phyloP scores from a whole-genome alignment of 805 yeast species.

The Candida alai region DNA sequence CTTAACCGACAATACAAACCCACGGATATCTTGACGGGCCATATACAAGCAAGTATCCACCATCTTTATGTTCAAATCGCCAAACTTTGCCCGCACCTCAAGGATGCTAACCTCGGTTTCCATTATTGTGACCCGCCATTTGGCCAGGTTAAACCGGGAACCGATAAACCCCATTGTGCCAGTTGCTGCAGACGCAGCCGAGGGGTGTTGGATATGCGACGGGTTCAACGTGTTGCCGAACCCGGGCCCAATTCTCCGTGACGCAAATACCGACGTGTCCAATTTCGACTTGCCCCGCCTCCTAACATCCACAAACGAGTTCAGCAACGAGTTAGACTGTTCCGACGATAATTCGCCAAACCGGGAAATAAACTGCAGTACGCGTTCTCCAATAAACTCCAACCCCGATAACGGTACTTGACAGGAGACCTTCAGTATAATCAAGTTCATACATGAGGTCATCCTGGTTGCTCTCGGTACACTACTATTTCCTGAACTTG shows the following conservation, averaged over 20 bases:
- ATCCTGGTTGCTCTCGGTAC: constrained; percentile 18
- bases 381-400: constrained; percentile 8
- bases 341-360: constrained; percentile 6
- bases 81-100: constrained; percentile 21
- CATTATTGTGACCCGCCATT: constrained; percentile 26
- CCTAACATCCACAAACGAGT: constrained; percentile 3
- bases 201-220: constrained; percentile 7
- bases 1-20: constrained; percentile 17
- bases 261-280: constrained; percentile 3
- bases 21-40: constrained; percentile 19
- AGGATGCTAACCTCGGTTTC: constrained; percentile 15
- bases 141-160: constrained; percentile 35
- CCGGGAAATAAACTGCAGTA: constrained; percentile 9
- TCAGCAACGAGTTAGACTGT: constrained; percentile 7
- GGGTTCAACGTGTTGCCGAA: no score
- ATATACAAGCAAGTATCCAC: constrained; percentile 16
- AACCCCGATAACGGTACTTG: constrained; percentile 11
- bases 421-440: constrained; percentile 13
- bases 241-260: constrained; percentile 3
- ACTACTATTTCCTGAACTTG: constrained; percentile 10
- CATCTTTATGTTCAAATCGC: constrained; percentile 17
- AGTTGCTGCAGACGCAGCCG: constrained; percentile 7
- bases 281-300: neutral
- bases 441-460: constrained; percentile 14
- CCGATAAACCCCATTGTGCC: neutral